Evolutionary conservation across 192 early-diverging fungal genomes (phyloP).

Genomic region (Dispira simplex): DNA sequence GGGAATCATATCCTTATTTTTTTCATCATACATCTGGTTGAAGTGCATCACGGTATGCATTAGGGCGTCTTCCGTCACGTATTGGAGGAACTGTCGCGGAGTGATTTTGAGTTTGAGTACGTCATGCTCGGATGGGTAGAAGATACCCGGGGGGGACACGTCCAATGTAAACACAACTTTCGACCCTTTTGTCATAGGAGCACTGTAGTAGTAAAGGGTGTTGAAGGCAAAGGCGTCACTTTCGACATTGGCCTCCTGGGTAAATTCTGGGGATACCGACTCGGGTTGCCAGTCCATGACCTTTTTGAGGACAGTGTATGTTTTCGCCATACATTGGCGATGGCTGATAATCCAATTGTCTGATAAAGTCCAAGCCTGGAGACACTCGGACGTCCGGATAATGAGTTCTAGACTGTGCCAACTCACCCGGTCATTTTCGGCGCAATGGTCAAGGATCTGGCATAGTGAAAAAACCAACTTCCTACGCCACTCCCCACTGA

Average conservation of each 20-base stretch:
- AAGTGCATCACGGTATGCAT: background rate
- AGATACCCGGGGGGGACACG: background rate
- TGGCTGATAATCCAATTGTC: background rate
- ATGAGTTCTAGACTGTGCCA: background rate
- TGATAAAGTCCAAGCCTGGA: background rate
- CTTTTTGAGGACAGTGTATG: background rate
- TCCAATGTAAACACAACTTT: background rate
- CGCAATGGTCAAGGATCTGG: background rate
- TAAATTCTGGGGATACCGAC: background rate
- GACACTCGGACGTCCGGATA: background rate
- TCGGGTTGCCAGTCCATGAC: background rate
- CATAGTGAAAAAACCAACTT: background rate
- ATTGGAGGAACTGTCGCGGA: slow-evolving; percentile 1
- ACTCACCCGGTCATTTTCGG: background rate
- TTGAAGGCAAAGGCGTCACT: background rate
- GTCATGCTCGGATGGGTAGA: background rate
- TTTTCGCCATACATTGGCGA: too few species aligned
- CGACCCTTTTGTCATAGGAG: background rate
- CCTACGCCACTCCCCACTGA: too few species aligned
- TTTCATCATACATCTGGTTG: too few species aligned
- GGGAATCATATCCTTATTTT: background rate
- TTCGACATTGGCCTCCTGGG: background rate
- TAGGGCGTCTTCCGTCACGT: background rate
- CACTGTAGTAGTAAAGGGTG: background rate
- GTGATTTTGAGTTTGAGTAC: background rate